Base-by-base conservation (phyloP, 2,329 filamentous ascomycete genomes). In the Arthrobotrys entomopaga region DNA sequence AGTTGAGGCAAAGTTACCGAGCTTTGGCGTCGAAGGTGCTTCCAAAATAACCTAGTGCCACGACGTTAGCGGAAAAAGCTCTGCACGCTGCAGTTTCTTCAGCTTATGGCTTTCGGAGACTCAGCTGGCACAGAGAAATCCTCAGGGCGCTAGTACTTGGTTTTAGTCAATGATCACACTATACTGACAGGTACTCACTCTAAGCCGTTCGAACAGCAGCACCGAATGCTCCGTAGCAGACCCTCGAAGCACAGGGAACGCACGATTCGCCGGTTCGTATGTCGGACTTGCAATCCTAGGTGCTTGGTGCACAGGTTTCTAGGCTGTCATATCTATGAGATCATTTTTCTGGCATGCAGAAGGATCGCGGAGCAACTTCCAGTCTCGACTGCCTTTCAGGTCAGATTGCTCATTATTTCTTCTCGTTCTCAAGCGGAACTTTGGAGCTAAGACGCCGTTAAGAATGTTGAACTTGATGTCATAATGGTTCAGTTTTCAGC, bases 1-100 rank as follows among this genome's bases (percentile, higher is more conserved):
- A 8, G 6, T 58, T 74, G 8, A 24, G 70, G 70, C 43, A 59
- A 64, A 58, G 57, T 74, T 74, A 54, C 70, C 70, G 70, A 74
- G 26, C 57, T 58, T 64, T 67, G 54, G 63, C 65, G 29, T 49
- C 19, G 29, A n/a, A 11, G 46, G 11, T 22, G 22, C 42, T 22
- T 20, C 58, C 24, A 15, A 60, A 58, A 42, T 10, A 46, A 48
- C 48, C 40, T 43, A 48, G 65, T 60, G 64, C 38, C 29, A 59
- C 46, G 13, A 49, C 19, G 13, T 49, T 43, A 66, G 19, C 19
- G 38, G 24, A 5, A 70, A 70, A 50, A 40, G 48, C 59, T 34
- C 49, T 71, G 66, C 65, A 57, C 38, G 42, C 22, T 72, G 60
- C 56, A 64, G 52, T 50, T n/a, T 53, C 65, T 53, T 74, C 70